These are phyloP conservation scores for Exophiala bonariae DNA, from an alignment of 2,329 filamentous ascomycete genomes.

Conservation along the genomic window DNA sequence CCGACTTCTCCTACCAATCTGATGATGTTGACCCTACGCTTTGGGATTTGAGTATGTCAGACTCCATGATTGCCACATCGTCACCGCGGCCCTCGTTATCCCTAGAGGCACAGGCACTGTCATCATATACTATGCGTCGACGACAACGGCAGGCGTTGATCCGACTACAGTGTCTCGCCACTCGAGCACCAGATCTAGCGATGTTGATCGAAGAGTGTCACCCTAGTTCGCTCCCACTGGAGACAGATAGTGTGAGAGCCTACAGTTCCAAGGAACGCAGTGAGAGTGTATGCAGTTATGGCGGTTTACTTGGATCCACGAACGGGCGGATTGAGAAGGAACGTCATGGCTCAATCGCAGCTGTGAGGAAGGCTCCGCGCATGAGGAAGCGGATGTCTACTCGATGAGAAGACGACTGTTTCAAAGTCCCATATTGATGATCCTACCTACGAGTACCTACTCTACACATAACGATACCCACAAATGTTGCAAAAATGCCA, in stretches of 20 bases:
- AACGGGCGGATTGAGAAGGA: slow-evolving; percentile 24
- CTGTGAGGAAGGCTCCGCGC: slow-evolving; percentile 19
- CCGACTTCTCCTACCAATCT: slow-evolving; percentile 19
- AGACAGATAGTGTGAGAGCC: slow-evolving; percentile 14
- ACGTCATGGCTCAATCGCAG: slow-evolving; percentile 9
- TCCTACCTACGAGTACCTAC: too few species aligned
- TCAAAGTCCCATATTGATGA: too few species aligned
- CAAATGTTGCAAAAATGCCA: too few species aligned
- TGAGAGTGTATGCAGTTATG: slow-evolving; percentile 15
- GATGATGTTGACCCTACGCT: slow-evolving; percentile 26
- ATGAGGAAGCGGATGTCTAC: slow-evolving; percentile 24
- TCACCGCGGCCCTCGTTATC: slow-evolving; percentile 28
- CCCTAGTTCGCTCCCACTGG: slow-evolving; percentile 27
- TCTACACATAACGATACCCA: too few species aligned
- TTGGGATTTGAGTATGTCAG: slow-evolving; percentile 27
- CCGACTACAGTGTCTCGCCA: slow-evolving; percentile 28
- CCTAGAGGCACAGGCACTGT: slow-evolving; percentile 27
- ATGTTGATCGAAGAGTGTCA: slow-evolving; percentile 32
- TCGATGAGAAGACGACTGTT: slow-evolving; percentile 10
- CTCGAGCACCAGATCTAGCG: slow-evolving; percentile 27
- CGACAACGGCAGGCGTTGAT: slow-evolving; percentile 28
- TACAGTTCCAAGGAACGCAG: slow-evolving; percentile 16
- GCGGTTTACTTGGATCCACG: background rate
- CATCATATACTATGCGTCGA: slow-evolving; percentile 26
- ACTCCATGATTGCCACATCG: slow-evolving; percentile 25